Evolutionary conservation across 495 filamentous ascomycete genomes (phyloP).

Genomic region (Aspergillus homomorphus): DNA sequence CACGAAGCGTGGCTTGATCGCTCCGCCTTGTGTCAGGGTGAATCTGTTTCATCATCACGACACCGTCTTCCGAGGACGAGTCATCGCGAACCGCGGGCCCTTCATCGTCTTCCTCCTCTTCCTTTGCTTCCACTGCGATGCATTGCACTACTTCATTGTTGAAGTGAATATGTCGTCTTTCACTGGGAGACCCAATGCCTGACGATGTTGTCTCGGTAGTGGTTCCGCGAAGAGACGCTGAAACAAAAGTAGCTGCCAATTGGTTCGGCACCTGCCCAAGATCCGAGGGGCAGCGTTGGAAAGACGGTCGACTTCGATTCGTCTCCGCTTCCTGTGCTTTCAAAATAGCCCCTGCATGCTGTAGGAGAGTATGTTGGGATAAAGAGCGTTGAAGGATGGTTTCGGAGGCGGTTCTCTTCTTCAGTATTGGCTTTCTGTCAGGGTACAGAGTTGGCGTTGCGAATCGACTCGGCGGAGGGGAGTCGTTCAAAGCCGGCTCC

Average conservation of each 20-base stretch:
- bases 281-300: constrained; percentile 63
- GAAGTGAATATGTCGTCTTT: constrained; percentile 88
- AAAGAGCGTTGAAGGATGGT: constrained; percentile 89
- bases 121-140: constrained; percentile 86
- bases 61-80: constrained; percentile 69
- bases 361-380: constrained; percentile 84
- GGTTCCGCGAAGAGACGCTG: constrained; percentile 27
- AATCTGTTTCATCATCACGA: constrained; percentile 80
- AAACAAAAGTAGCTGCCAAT: constrained; percentile 26
- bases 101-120: constrained; percentile 67
- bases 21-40: constrained; percentile 44
- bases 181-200: constrained; percentile 61
- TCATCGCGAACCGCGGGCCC: constrained; percentile 46
- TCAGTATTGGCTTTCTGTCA: constrained; percentile 88
- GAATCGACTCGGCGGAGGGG: constrained; percentile 56
- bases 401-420: constrained; percentile 95
- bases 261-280: constrained; percentile 52
- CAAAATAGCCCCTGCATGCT: constrained; percentile 89
- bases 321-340: constrained; percentile 78
- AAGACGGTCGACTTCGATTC: constrained; percentile 39
- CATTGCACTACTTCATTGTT: constrained; percentile 94
- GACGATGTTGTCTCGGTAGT: constrained; percentile 40
- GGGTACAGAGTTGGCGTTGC: constrained; percentile 81
- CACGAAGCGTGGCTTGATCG: constrained; percentile 47
- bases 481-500: constrained; percentile 37